phyloP scores from a whole-genome alignment of 441 rosid species.

The Melastoma candidum region DNA sequence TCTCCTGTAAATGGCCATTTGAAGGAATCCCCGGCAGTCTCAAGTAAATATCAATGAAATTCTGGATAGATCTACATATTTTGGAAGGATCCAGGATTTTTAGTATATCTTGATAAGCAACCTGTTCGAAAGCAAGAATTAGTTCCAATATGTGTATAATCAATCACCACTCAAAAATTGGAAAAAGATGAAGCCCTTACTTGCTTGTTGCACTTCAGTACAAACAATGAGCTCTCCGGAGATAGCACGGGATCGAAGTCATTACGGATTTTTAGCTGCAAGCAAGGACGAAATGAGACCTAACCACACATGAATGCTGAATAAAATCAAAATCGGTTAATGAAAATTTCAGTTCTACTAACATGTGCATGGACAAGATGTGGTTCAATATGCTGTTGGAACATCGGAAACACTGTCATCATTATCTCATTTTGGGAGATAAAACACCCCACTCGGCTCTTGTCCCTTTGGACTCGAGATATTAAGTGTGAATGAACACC shows the following conservation, averaged over 20 bases:
- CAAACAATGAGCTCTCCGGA: slow-evolving; percentile 98
- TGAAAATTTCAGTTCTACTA: slow-evolving; percentile 26
- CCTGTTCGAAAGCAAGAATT: slow-evolving; percentile 33
- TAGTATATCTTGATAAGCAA: slow-evolving; percentile 74
- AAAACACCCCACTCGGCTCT: slow-evolving; percentile 78
- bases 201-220: slow-evolving; percentile 88
- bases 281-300: slow-evolving; percentile 7
- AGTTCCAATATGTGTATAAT: slow-evolving; percentile 3
- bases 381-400: slow-evolving; percentile 96
- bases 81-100: slow-evolving; percentile 75
- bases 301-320: slow-evolving; percentile 8
- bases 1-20: slow-evolving; percentile 76
- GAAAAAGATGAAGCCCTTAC: slow-evolving; percentile 35
- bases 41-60: slow-evolving; percentile 82
- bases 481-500: slow-evolving; percentile 98
- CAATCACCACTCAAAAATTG: slow-evolving; percentile 19
- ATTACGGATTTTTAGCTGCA: slow-evolving; percentile 96
- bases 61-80: slow-evolving; percentile 89
- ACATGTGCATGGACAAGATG: slow-evolving; percentile 99
- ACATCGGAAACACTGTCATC: slow-evolving; percentile 98
- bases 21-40: slow-evolving; percentile 83
- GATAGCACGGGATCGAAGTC: slow-evolving; percentile 99
- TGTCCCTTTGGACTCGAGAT: slow-evolving; percentile 98
- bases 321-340: background rate
- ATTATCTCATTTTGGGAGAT: slow-evolving; percentile 97